A percentile compares a stretch with the other conserved stretches of the same genome.
These are phyloP conservation scores for Ambrosia artemisiifolia DNA, from an alignment of 129 eudicot species.

Conservation along the genomic window DNA sequence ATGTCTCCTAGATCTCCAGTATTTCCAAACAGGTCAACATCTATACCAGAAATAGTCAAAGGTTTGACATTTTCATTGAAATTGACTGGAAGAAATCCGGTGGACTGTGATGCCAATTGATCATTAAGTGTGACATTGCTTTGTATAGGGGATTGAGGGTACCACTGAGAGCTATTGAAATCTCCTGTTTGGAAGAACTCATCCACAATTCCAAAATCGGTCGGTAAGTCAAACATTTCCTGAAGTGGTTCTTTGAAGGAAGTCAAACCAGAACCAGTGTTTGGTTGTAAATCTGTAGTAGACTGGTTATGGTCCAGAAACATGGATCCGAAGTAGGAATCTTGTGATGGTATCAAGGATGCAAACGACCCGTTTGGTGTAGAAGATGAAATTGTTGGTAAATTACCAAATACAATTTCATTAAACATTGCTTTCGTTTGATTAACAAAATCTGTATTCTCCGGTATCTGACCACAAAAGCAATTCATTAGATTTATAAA, in stretches of 20 bases:
- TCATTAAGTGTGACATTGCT: constrained; percentile 32
- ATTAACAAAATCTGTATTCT: constrained; percentile 53
- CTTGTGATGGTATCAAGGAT: constrained; percentile 40
- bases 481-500: constrained; percentile 13
- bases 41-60: constrained; percentile 30
- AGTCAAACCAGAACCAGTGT: constrained; percentile 34
- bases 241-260: constrained; percentile 34
- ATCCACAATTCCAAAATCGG: constrained; percentile 36
- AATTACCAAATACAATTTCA: constrained; percentile 27
- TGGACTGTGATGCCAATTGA: constrained; percentile 27
- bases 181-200: constrained; percentile 48
- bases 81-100: constrained; percentile 19
- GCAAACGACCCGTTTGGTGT: constrained; percentile 39
- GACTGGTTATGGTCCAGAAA: constrained; percentile 17
- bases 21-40: constrained; percentile 33
- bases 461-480: constrained; percentile 48
- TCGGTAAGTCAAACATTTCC: constrained; percentile 33
- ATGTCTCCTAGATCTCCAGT: constrained; percentile 39
- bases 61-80: constrained; percentile 34
- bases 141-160: constrained; percentile 36
- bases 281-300: constrained; percentile 24
- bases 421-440: constrained; percentile 49
- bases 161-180: constrained; percentile 39
- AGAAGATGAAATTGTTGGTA: constrained; percentile 36
- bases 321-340: constrained; percentile 20